Evolutionary conservation across 257 asterid genomes (phyloP), one percentile per base, ranked within the genome.

Genomic region (Henckelia pumila): DNA sequence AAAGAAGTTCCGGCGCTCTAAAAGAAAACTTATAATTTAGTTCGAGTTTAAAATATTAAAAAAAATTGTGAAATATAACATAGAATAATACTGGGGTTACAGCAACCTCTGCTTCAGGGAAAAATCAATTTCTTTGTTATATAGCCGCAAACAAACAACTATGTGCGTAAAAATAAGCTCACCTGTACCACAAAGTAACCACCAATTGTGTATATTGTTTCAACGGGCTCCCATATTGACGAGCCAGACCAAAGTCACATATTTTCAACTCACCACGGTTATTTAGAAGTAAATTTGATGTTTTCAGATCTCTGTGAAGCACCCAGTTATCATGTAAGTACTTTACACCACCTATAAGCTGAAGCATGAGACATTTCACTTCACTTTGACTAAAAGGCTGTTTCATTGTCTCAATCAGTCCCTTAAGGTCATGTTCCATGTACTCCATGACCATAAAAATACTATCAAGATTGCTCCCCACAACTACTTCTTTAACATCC

Each of bases 171-270:
- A n/a, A n/a, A n/a, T n/a, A n/a, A n/a, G n/a, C n/a, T 71, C 75
- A 90, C 96, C 96, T 88, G 89, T 91, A 91, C 94, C 96, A 91
- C 76, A 91, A 70, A 74, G 98, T 91, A 68, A 91, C 98, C 62
- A 91, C 98, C 83, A 86, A 69, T 11, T 77, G 91, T 72, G 98
- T 91, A 74, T 88, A 89, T 3, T 95, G 96, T 71, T 85, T 89
- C 78, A 85, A 61, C 69, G 96, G 98, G 78, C 85, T 83, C 58
- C 96, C 97, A 73, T 88, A 88, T 72, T 87, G 95, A 56, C 98
- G 95, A 70, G 98, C 88, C 77, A 91, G 82, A 23, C 98, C 98
- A 77, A 91, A 91, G 77, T 91, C 98, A 64, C 96, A 88, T 67
- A 91, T 88, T 78, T 91, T 91, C 78, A 91, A 71, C 74, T 88